Evolutionary conservation across 495 filamentous ascomycete genomes (phyloP).

Genomic region (Trichoderma gamsii): DNA sequence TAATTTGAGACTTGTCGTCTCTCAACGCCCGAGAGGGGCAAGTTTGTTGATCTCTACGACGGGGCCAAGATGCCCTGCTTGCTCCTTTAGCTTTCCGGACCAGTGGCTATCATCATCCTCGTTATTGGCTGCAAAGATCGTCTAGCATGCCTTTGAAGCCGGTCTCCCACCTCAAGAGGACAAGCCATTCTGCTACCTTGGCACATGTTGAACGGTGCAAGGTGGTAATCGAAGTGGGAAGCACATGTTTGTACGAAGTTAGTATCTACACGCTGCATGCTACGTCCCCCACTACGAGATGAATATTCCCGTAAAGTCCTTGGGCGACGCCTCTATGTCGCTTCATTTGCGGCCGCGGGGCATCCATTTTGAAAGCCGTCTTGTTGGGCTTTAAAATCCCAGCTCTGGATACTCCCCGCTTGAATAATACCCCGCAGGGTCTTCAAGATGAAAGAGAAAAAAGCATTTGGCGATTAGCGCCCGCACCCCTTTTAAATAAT

Average conservation of each 20-base stretch:
- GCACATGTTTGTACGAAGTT: neutral
- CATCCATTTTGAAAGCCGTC: neutral
- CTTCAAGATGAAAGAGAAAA: neutral
- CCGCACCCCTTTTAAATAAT: neutral
- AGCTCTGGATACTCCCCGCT: neutral
- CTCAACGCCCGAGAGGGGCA: neutral
- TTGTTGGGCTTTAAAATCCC: neutral
- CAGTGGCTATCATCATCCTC: neutral
- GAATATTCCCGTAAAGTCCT: neutral
- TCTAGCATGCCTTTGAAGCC: neutral
- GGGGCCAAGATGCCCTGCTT: neutral
- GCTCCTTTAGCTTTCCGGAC: neutral
- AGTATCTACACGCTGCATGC: neutral
- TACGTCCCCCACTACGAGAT: slow-evolving; percentile 2
- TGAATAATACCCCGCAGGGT: neutral
- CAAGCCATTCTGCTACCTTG: neutral
- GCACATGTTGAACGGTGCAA: neutral
- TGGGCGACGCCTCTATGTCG: neutral
- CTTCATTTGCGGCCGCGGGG: neutral
- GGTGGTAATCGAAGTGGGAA: neutral
- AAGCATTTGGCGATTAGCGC: neutral
- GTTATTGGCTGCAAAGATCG: neutral
- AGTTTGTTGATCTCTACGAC: neutral
- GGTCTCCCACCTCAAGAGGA: neutral
- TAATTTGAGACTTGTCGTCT: neutral